Percentiles rank a stretch among this genome's conserved stretches.
These are phyloP conservation scores for Porodaedalea pini DNA, from an alignment of 1,284 basidiomycete genomes.

Conservation along the genomic window DNA sequence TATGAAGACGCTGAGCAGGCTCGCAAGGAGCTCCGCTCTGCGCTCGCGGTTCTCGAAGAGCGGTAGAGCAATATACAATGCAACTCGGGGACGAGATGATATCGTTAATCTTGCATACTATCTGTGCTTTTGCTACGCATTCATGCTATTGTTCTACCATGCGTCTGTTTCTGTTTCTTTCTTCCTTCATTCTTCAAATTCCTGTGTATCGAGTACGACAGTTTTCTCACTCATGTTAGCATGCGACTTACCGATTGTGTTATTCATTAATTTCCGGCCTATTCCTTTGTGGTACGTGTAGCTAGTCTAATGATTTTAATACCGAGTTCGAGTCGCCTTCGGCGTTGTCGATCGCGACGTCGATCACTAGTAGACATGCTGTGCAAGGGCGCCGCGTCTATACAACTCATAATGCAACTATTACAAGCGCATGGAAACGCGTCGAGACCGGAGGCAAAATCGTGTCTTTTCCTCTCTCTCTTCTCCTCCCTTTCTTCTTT, in stretches of 20 bases:
- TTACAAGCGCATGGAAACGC: too few relatives aligned
- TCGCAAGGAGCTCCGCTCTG: conserved; percentile 71
- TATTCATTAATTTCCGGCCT: too few relatives aligned
- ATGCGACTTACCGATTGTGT: not conserved
- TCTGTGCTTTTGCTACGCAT: not conserved
- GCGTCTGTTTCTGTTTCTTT: not conserved
- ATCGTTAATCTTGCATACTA: not conserved
- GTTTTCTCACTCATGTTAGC: not conserved
- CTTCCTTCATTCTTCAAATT: not conserved
- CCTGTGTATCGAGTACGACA: not conserved
- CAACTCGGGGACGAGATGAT: not conserved
- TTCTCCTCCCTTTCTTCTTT: conserved; percentile 1
- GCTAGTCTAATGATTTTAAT: too few relatives aligned
- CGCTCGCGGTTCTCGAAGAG: conserved; percentile 66
- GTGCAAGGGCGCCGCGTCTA: too few relatives aligned
- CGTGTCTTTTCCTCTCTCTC: not conserved
- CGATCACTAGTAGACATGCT: too few relatives aligned
- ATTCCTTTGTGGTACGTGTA: too few relatives aligned
- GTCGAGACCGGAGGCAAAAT: too few relatives aligned
- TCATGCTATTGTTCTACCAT: not conserved
- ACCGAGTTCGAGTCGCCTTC: too few relatives aligned
- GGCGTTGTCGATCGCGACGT: too few relatives aligned
- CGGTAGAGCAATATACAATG: not conserved
- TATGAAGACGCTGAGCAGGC: conserved; percentile 89
- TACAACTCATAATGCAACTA: not conserved